These are phyloP conservation scores for Ganoderma lucidum DNA, from an alignment of 1,284 basidiomycete genomes.

Conservation along the genomic window DNA sequence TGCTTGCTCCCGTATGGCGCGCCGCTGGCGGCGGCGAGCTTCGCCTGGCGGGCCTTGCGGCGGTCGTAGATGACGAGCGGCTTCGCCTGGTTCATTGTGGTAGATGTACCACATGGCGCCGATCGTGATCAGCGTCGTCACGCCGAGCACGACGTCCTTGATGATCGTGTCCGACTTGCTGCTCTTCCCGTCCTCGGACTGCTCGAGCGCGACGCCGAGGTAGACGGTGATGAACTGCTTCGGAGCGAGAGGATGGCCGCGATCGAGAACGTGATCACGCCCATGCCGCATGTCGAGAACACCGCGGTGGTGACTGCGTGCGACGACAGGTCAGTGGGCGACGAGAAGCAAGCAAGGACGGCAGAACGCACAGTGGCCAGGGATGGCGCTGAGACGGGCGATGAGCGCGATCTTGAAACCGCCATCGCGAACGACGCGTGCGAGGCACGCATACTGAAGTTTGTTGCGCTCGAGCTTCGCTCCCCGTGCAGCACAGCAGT, in stretches of 20 bases:
- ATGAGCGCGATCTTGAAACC: slow-evolving; percentile 82
- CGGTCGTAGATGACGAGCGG: slow-evolving; percentile 77
- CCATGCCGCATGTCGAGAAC: slow-evolving; percentile 84
- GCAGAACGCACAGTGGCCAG: slow-evolving; percentile 68
- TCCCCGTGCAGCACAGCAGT: slow-evolving; percentile 67
- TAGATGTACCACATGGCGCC: slow-evolving; percentile 88
- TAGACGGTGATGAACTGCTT: slow-evolving; percentile 83
- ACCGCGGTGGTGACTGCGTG: slow-evolving; percentile 70
- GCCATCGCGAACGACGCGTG: slow-evolving; percentile 79
- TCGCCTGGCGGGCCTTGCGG: slow-evolving; percentile 55
- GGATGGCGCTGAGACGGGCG: slow-evolving; percentile 82
- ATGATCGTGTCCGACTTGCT: slow-evolving; percentile 63
- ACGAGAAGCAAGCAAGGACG: background rate
- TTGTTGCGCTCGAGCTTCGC: slow-evolving; percentile 78
- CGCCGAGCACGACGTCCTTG: slow-evolving; percentile 65
- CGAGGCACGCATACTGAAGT: slow-evolving; percentile 80
- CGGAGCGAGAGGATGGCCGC: slow-evolving; percentile 78
- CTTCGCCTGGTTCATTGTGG: slow-evolving; percentile 77
- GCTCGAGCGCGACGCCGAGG: slow-evolving; percentile 64
- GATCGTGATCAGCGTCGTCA: slow-evolving; percentile 78
- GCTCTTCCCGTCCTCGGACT: slow-evolving; percentile 48
- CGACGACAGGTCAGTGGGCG: background rate
- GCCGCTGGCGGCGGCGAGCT: slow-evolving; percentile 44
- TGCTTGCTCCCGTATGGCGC: slow-evolving; percentile 42
- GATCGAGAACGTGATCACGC: slow-evolving; percentile 71